A percentile compares a stretch with the other conserved stretches of the same genome.
Conservation (phyloP, 305 asterid species). For the Ruellia speciosa region DNA sequence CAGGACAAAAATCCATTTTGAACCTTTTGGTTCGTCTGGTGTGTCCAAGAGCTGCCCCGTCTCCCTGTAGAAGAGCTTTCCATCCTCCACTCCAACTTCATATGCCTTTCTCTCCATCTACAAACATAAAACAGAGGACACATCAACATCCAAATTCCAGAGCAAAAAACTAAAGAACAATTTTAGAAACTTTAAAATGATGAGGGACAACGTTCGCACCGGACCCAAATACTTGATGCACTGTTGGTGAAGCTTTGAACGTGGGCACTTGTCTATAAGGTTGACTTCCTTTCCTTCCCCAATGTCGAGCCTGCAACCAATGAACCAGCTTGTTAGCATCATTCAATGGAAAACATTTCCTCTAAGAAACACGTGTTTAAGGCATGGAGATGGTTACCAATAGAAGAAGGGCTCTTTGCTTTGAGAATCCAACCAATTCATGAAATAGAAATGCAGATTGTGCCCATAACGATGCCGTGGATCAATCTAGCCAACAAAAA, state of each 20-base stretch:
- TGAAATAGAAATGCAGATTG: conserved; percentile 81
- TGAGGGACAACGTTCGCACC: conserved; percentile 27
- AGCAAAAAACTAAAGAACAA: neutral
- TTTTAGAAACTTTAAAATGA: neutral
- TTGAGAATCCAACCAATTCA: conserved; percentile 75
- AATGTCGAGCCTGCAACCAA: conserved; percentile 63
- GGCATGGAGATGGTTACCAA: conserved; percentile 41
- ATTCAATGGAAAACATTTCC: neutral
- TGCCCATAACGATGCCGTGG: conserved; percentile 97
- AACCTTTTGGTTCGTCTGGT: conserved; percentile 49
- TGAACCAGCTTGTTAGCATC: neutral
- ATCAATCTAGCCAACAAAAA: conserved; percentile 54
- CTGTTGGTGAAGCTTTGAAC: conserved; percentile 87
- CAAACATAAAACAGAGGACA: neutral
- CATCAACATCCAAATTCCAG: neutral
- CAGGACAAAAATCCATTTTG: conserved; percentile 92
- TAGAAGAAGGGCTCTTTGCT: conserved; percentile 97
- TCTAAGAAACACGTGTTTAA: conserved; percentile 2
- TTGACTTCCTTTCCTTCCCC: conserved; percentile 95
- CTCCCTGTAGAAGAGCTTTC: conserved; percentile 57
- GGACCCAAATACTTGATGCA: conserved; percentile 96
- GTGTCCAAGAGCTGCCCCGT: conserved; percentile 59
- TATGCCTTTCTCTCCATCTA: conserved; percentile 85
- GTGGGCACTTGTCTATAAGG: conserved; percentile 64
- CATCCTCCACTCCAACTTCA: conserved; percentile 66